Evolutionary conservation across 345 rosid genomes (phyloP).

Genomic region (Eucalyptus cladocalyx): DNA sequence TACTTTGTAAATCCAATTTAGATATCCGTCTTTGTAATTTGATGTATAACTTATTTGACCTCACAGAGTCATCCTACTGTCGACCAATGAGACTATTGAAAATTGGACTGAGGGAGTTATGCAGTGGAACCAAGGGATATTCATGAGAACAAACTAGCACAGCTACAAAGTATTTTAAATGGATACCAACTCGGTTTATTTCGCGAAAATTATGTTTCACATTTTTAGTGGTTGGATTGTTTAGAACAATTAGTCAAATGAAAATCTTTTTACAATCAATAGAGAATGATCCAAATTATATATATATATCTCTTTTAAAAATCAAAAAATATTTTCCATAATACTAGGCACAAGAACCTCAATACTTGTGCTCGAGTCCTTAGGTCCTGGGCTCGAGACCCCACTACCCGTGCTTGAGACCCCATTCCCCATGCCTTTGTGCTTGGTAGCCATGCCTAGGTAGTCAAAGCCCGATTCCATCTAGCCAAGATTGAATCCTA

Average conservation of each 20-base stretch:
- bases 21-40: neutral
- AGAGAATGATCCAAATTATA: neutral
- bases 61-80: neutral
- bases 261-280: neutral
- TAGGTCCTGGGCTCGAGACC: neutral
- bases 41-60: neutral
- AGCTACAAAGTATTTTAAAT: neutral
- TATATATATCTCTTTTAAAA: neutral
- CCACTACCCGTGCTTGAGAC: neutral
- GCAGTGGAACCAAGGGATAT: neutral
- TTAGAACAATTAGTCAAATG: neutral
- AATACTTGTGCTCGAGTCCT: neutral
- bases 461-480: neutral
- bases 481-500: neutral
- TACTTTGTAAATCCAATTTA: neutral
- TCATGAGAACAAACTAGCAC: neutral
- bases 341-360: neutral
- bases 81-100: neutral
- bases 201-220: accelerated
- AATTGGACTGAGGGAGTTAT: neutral
- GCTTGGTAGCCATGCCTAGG: neutral
- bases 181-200: neutral
- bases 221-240: neutral
- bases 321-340: neutral
- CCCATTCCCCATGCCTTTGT: neutral